phyloP scores from a whole-genome alignment of 2,329 filamentous ascomycete genomes.

The Ceratocystis harringtonii region DNA sequence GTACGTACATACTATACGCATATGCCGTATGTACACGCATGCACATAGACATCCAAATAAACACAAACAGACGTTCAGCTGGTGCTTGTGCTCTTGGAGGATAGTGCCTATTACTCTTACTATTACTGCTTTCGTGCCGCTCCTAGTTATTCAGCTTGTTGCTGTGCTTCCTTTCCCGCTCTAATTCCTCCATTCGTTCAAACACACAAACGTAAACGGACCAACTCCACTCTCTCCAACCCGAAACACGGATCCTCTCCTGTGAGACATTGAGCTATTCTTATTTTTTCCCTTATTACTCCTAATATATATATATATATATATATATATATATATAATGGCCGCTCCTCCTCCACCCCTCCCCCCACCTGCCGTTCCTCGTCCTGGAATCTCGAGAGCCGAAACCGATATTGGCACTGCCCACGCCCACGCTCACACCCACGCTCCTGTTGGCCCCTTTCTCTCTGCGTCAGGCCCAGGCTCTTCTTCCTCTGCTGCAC shows the following conservation, averaged over 20 bases:
- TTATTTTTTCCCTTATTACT: too few relatives aligned
- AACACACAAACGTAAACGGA: neutral
- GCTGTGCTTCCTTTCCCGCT: neutral
- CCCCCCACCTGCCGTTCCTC: constrained; percentile 9
- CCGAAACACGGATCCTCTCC: neutral
- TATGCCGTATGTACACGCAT: too few relatives aligned
- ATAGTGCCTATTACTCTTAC: neutral
- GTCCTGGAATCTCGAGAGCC: constrained; percentile 12
- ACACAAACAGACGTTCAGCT: neutral
- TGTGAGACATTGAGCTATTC: too few relatives aligned
- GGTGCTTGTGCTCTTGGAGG: neutral
- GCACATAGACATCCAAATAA: too few relatives aligned
- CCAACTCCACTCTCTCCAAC: neutral
- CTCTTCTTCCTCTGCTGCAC: neutral
- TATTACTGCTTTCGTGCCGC: neutral
- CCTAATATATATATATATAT: too few relatives aligned
- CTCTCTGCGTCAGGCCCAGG: neutral
- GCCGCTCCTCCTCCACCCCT: constrained; percentile 7
- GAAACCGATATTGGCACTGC: constrained; percentile 9
- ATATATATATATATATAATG: constrained; percentile 14
- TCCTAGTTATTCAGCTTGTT: neutral
- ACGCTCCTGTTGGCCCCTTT: neutral
- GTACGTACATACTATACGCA: too few relatives aligned
- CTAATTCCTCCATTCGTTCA: neutral
- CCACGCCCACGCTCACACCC: neutral